Conservation (phyloP, 75 land plant genomes). For the Pinus tabuliformis region DNA sequence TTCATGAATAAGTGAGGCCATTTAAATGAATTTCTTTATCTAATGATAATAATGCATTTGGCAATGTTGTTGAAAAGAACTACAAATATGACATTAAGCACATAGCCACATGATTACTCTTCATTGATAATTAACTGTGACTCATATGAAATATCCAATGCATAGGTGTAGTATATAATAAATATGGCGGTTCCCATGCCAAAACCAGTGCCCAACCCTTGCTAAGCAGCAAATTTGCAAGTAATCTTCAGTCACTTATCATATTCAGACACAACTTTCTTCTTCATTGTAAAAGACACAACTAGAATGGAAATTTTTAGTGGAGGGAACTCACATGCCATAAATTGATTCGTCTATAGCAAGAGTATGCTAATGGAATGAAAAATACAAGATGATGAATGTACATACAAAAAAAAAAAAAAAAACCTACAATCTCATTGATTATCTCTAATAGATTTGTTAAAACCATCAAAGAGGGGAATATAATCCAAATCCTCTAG, state of each 20-base stretch:
- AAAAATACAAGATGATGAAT: too few relatives aligned
- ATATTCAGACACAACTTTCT: conserved; percentile 58
- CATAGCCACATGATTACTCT: conserved; percentile 66
- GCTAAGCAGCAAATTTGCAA: conserved; percentile 50
- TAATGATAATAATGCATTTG: conserved; percentile 22
- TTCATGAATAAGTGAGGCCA: not conserved
- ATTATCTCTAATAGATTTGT: too few relatives aligned
- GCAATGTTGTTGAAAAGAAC: conserved; percentile 79
- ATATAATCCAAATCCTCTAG: too few relatives aligned
- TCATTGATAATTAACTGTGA: conserved; percentile 52
- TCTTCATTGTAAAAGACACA: conserved; percentile 84
- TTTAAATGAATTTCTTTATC: not conserved
- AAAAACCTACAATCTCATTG: too few relatives aligned
- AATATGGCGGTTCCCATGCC: conserved; percentile 63
- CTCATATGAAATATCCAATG: conserved; percentile 83
- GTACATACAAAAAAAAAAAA: too few relatives aligned
- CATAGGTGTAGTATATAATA: conserved; percentile 51
- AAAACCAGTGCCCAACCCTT: conserved; percentile 65
- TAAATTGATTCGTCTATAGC: not conserved
- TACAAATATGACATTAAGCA: conserved; percentile 74
- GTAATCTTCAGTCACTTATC: conserved; percentile 50
- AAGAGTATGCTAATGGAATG: too few relatives aligned
- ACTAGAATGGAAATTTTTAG: not conserved
- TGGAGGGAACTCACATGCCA: not conserved
- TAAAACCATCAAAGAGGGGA: too few relatives aligned